Base-by-base conservation (phyloP, 116 monocot species). In the Cymodocea nodosa region DNA sequence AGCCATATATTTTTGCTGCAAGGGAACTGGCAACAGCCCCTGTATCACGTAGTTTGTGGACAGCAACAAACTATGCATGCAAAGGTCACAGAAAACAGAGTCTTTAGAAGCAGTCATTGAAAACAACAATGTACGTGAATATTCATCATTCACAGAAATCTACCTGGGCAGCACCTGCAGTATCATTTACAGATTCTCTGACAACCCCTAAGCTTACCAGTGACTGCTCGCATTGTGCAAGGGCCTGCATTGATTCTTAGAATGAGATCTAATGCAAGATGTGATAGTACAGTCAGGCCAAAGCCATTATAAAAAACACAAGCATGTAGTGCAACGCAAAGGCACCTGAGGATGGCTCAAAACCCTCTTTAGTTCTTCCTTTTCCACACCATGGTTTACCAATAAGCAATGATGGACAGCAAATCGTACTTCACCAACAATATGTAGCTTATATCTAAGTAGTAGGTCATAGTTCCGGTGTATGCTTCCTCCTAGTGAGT, bases 121-220 rank as follows among this genome's bases (percentile, higher is more conserved):
- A 35, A 34, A 35, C 30, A 35, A 35, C 35, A 16, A 16, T 3
- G 15, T 1, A 35, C 35, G 15, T 12, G 54, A 13, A 25, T 39
- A 39, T 39, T 39, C 39, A 67, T 59, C 59, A 62, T 36, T 35
- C 10, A 36, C 62, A 39, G 14, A 35, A 35, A 19, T 19, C 74
- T 79, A 91, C 91, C 75, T 97, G 70, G 52, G 97, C 97, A 77
- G 91, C 97, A 63, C 91, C 88, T 44, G 91, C 97, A 39, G 91
- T 97, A 52, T 97, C 85, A 78, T 91, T 85, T 14, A 88, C 91
- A 79, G 87, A 75, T 86, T 97, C 97, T 79, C 82, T 87, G 36
- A 86, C 76, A 66, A 86, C 83, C 56, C 78, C 87, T 73, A 90
- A 65, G 39, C 76, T 82, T 39, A 85, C 82, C 60, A 97, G 36